Evolutionary conservation across 2,329 filamentous ascomycete genomes (phyloP).

Genomic region (Pleoardoris graminearum): DNA sequence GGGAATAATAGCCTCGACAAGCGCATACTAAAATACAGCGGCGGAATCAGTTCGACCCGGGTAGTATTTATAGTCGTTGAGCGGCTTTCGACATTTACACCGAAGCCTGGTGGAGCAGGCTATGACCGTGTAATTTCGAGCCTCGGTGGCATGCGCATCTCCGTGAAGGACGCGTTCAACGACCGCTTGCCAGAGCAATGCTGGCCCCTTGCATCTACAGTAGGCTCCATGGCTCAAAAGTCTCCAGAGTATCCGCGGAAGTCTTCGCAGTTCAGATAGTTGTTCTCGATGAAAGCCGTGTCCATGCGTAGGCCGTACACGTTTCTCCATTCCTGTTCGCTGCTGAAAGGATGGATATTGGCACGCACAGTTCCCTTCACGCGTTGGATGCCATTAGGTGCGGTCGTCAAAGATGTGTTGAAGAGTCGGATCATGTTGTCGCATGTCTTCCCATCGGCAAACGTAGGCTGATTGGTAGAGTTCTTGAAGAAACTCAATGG

Average conservation of each 20-base stretch:
- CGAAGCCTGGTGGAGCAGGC: too few species aligned
- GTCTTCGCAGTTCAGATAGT: slow-evolving; percentile 39
- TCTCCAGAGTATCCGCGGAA: slow-evolving; percentile 34
- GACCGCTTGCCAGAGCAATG: too few species aligned
- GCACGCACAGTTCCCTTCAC: slow-evolving; percentile 42
- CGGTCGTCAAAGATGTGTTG: slow-evolving; percentile 50
- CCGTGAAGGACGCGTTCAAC: too few species aligned
- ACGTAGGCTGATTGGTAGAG: slow-evolving; percentile 59
- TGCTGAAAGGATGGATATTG: slow-evolving; percentile 33
- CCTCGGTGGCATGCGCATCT: too few species aligned
- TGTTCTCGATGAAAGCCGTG: slow-evolving; percentile 48
- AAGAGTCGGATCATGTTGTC: slow-evolving; percentile 53
- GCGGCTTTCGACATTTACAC: too few species aligned
- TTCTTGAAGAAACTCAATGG: slow-evolving; percentile 53
- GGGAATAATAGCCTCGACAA: too few species aligned
- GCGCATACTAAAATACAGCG: too few species aligned
- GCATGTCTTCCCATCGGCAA: slow-evolving; percentile 48
- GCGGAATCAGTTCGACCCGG: too few species aligned
- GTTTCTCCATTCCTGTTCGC: slow-evolving; percentile 32
- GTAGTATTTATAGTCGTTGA: too few species aligned
- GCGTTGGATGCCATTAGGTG: slow-evolving; percentile 33
- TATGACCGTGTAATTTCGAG: too few species aligned
- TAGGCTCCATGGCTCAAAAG: too few species aligned
- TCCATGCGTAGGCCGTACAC: slow-evolving; percentile 44
- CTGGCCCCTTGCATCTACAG: too few species aligned